Percentiles rank a stretch among this genome's conserved stretches.
Conservation (phyloP, 768 basidiomycete genomes). For the Auriscalpium microsporum region DNA sequence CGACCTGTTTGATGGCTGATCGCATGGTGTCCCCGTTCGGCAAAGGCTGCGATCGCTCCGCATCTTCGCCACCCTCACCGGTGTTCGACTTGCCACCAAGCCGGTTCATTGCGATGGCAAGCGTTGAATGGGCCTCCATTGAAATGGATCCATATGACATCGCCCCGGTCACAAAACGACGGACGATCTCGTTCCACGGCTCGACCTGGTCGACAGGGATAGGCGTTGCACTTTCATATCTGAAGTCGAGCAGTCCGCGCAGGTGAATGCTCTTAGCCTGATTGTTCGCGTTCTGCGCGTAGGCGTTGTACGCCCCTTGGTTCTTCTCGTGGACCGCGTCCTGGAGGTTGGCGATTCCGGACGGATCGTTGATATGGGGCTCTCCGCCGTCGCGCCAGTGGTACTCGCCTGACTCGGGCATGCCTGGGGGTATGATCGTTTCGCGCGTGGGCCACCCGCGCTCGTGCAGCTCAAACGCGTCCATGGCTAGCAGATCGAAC, state of each 20-base stretch:
- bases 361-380: constrained; percentile 95
- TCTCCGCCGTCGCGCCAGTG: constrained; percentile 99
- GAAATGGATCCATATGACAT: constrained; percentile 99
- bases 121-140: constrained; percentile 97
- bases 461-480: constrained; percentile 96
- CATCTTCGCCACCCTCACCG: constrained; percentile 98
- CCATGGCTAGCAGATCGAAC: constrained; percentile 94
- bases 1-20: constrained; percentile 92
- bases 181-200: constrained; percentile 99
- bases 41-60: constrained; percentile 76
- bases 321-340: constrained; percentile 98
- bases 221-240: constrained; percentile 67
- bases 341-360: constrained; percentile 88
- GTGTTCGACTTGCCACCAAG: constrained; percentile 98
- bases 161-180: constrained; percentile 94
- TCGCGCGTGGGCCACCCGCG: constrained; percentile 93
- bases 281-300: constrained; percentile 82
- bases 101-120: constrained; percentile 98
- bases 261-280: constrained; percentile 81
- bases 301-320: constrained; percentile 83
- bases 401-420: constrained; percentile 96
- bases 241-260: constrained; percentile 92
- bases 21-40: constrained; percentile 89
- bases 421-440: constrained; percentile 82
- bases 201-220: constrained; percentile 99